A percentile compares a stretch with the other conserved stretches of the same genome.
These are phyloP conservation scores for Ustilago xerochloae DNA, from an alignment of 1,284 basidiomycete species.

Conservation along the genomic window DNA sequence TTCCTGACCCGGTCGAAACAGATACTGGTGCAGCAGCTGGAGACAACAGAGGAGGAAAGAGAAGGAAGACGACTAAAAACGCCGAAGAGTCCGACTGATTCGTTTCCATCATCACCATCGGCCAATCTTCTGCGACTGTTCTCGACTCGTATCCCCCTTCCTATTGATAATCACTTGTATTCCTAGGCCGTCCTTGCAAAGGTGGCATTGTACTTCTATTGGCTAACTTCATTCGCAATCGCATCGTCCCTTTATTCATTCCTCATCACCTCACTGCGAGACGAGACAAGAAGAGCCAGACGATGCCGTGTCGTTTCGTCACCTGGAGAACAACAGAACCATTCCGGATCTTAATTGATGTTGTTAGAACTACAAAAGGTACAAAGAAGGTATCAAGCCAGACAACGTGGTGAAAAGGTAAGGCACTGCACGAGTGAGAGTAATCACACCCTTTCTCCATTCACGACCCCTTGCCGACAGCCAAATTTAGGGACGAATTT, in stretches of 20 bases:
- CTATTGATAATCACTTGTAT: too few species aligned
- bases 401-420: neutral
- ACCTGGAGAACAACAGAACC: too few species aligned
- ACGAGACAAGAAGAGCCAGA: too few species aligned
- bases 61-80: conserved; percentile 46
- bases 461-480: neutral
- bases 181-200: too few species aligned
- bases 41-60: conserved; percentile 46
- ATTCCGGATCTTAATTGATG: too few species aligned
- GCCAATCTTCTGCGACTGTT: too few species aligned
- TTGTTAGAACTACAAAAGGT: too few species aligned
- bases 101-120: neutral
- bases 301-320: too few species aligned
- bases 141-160: conserved; percentile 1
- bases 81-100: conserved; percentile 32
- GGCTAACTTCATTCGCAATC: too few species aligned
- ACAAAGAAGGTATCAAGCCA: neutral
- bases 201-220: too few species aligned
- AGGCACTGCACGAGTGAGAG: conserved; percentile 8
- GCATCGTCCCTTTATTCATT: too few species aligned
- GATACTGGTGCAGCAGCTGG: conserved; percentile 22
- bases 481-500: neutral
- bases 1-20: conserved; percentile 81
- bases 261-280: too few species aligned
- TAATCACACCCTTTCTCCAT: neutral